Conservation (phyloP, 345 rosid genomes). For the Populus alba region DNA sequence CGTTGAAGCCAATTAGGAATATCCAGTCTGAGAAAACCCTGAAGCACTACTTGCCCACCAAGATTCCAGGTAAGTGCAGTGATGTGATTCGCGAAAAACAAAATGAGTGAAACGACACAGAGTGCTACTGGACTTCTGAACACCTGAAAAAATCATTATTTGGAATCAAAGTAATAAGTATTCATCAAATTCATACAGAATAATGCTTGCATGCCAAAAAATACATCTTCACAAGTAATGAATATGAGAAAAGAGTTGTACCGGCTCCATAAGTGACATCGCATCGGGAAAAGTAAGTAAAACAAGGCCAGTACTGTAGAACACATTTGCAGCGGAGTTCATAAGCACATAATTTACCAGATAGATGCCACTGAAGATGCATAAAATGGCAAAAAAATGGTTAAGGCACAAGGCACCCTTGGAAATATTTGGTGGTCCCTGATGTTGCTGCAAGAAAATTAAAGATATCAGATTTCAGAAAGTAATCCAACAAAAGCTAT, state of each 20-base stretch:
- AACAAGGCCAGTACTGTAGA: slow-evolving; percentile 66
- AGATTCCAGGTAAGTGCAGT: slow-evolving; percentile 76
- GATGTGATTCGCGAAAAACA: slow-evolving; percentile 71
- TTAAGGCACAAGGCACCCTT: slow-evolving; percentile 60
- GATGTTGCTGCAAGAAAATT: slow-evolving; percentile 51
- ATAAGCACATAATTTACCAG: slow-evolving; percentile 72
- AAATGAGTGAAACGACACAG: slow-evolving; percentile 50
- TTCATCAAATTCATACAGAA: slow-evolving; percentile 2
- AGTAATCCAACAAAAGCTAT: not conserved
- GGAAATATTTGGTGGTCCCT: slow-evolving; percentile 42
- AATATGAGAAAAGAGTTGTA: slow-evolving; percentile 19
- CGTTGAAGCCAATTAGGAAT: slow-evolving; percentile 94
- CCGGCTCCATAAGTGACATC: slow-evolving; percentile 90
- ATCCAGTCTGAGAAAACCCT: slow-evolving; percentile 71
- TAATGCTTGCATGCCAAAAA: not conserved
- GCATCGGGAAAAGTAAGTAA: slow-evolving; percentile 88
- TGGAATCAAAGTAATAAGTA: slow-evolving; percentile 11
- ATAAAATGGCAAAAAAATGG: slow-evolving; percentile 69
- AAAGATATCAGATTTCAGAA: slow-evolving; percentile 15
- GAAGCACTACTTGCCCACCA: slow-evolving; percentile 70
- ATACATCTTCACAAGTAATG: slow-evolving; percentile 5
- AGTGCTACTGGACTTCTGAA: slow-evolving; percentile 63
- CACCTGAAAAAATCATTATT: slow-evolving; percentile 44
- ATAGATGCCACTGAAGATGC: slow-evolving; percentile 68
- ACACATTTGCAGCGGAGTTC: slow-evolving; percentile 79